Evolutionary conservation across 2,329 filamentous ascomycete species (phyloP), one percentile per base, ranked within the genome.

Genomic region (Corinectria fuckeliana): DNA sequence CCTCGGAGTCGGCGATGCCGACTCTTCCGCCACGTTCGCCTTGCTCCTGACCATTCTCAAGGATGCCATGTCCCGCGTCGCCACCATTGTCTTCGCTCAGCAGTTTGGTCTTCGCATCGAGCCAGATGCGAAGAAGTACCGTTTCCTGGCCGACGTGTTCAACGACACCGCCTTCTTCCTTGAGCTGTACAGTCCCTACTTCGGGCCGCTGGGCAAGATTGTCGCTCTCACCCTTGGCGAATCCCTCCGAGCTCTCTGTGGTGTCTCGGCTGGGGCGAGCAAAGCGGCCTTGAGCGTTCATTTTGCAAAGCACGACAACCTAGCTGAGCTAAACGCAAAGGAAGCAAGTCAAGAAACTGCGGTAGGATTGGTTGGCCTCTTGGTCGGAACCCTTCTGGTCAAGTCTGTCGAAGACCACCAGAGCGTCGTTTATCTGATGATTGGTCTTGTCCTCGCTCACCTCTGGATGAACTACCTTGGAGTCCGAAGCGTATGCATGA

Each of bases 281-380:
- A 98, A 98, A 76, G 94, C 94, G 2, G 93, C 91, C 61, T 78
- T 99, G 67, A 95, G 91, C 72, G 91, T 92, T 10, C 95, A 99
- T 77, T 98, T 99, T 80, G 93, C 94, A 8, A 87, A 83, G 66
- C 88, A 88, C 72, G 91, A 92, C 34, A 98, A 97, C 74, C 78
- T 98, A 42, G 94, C 92, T 2, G 94, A 98, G 75, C 82, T 99
- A 56, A 98, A 97, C 77, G 93, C 94, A 56, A 88, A 97, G 84
- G 94, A 98, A 74, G 93, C 93, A 11, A 96, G 91, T 65, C 95
- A 98, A 78, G 95, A 98, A 77, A 98, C 94, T 0, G 88, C 97
- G 18, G 91, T 99, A 56, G 94, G 92, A 2, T 81, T 98, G 23
- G 62, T 97, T 30, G 95, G 95, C 2, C 93, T 98, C 85, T 82